These are phyloP conservation scores for Lizanozyma gosingica DNA, from an alignment of 1,139 yeast genomes.

Conservation along the genomic window DNA sequence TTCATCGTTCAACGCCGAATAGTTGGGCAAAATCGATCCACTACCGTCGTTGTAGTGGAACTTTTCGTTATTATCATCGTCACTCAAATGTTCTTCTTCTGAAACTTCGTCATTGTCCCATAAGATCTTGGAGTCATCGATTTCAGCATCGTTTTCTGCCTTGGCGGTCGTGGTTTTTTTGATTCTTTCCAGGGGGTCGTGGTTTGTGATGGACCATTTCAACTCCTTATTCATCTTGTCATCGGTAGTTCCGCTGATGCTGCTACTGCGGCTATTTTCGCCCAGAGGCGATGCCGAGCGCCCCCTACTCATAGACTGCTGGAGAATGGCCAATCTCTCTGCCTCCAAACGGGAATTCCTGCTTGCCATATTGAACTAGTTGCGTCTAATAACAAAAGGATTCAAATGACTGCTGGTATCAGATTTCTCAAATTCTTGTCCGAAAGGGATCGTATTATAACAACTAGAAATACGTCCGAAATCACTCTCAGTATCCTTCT, in stretches of 20 bases:
- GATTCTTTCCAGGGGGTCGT: slow-evolving; percentile 54
- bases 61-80: slow-evolving; percentile 48
- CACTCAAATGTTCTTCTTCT: slow-evolving; percentile 63
- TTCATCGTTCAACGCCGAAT: slow-evolving; percentile 42
- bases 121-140: slow-evolving; percentile 11
- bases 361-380: slow-evolving; percentile 21
- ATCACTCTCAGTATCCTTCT: no score
- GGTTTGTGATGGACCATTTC: slow-evolving; percentile 29
- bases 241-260: slow-evolving; percentile 16
- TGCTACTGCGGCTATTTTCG: slow-evolving; percentile 25
- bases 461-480: no score
- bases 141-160: slow-evolving; percentile 14
- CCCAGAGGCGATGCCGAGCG: slow-evolving; percentile 32
- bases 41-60: slow-evolving; percentile 49
- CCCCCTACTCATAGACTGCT: slow-evolving; percentile 32
- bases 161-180: slow-evolving; percentile 8
- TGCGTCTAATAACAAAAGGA: no score
- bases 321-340: slow-evolving; percentile 34
- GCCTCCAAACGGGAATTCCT: slow-evolving; percentile 36
- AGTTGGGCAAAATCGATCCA: slow-evolving; percentile 53
- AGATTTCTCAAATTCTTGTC: no score
- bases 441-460: no score
- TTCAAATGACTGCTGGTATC: no score
- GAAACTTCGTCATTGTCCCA: slow-evolving; percentile 39
- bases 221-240: slow-evolving; percentile 32